A percentile compares a stretch with the other conserved stretches of the same genome.
These are phyloP conservation scores for Candida anutae DNA, from an alignment of 1,139 yeast genomes.

Conservation along the genomic window DNA sequence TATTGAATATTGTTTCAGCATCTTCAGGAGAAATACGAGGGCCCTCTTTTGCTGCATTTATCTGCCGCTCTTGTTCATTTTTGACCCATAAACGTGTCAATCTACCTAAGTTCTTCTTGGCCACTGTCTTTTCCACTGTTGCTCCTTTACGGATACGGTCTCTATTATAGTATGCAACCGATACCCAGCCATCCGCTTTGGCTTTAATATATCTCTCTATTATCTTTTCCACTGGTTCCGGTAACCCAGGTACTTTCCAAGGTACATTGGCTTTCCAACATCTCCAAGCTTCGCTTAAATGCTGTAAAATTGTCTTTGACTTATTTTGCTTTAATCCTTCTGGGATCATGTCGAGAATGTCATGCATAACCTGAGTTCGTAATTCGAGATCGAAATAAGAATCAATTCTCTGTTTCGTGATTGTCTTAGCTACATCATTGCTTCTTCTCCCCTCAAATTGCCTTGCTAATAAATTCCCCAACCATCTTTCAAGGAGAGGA, in stretches of 20 bases:
- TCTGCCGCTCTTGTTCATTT: slow-evolving; percentile 86
- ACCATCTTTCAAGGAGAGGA: slow-evolving; percentile 90
- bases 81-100: slow-evolving; percentile 88
- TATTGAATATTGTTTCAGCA: slow-evolving; percentile 78
- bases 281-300: slow-evolving; percentile 96
- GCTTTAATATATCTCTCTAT: slow-evolving; percentile 88
- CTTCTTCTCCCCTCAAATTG: slow-evolving; percentile 95
- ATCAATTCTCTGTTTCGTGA: slow-evolving; percentile 92
- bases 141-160: slow-evolving; percentile 84
- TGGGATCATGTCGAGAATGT: slow-evolving; percentile 94
- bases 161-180: slow-evolving; percentile 87
- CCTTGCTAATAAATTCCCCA: slow-evolving; percentile 82
- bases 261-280: slow-evolving; percentile 99
- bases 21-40: slow-evolving; percentile 83
- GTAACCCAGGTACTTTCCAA: slow-evolving; percentile 97
- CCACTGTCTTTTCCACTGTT: slow-evolving; percentile 89
- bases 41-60: slow-evolving; percentile 73
- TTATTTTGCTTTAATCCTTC: slow-evolving; percentile 87
- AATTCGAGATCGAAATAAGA: slow-evolving; percentile 91
- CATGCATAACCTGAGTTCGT: slow-evolving; percentile 92
- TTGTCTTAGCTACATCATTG: slow-evolving; percentile 86
- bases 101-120: slow-evolving; percentile 86
- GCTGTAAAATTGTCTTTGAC: slow-evolving; percentile 83
- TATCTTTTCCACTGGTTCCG: slow-evolving; percentile 79
- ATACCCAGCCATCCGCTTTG: slow-evolving; percentile 95